Evolutionary conservation across 306 rosid genomes (phyloP).

Genomic region (apple (Malus domestica)): ASM211411v1 NC_041800.1:24632233-24632732

Average conservation of each 20-base stretch:
- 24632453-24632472: background rate
- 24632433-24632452: slow-evolving; percentile 3
- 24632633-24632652: background rate
- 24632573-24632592: slow-evolving; percentile 13
- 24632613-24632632: background rate
- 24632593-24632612: background rate
- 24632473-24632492: slow-evolving; percentile 12
- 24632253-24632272: slow-evolving; percentile 29
- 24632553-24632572: slow-evolving; percentile 23
- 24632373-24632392: slow-evolving; percentile 3
- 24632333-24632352: slow-evolving; percentile 8
- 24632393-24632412: slow-evolving; percentile 11
- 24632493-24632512: slow-evolving; percentile 21
- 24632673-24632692: background rate
- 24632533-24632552: slow-evolving; percentile 24
- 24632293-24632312: slow-evolving; percentile 35
- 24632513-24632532: slow-evolving; percentile 31
- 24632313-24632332: slow-evolving; percentile 23
- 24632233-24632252: slow-evolving; percentile 44
- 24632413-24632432: background rate
- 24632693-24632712: background rate
- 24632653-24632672: background rate
- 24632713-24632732: background rate
- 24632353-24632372: slow-evolving; percentile 27
- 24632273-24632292: slow-evolving; percentile 53